These are phyloP conservation scores for Phytophthora foliorum DNA, from an alignment of 352 stramenopile genomes.

Conservation along the genomic window DNA sequence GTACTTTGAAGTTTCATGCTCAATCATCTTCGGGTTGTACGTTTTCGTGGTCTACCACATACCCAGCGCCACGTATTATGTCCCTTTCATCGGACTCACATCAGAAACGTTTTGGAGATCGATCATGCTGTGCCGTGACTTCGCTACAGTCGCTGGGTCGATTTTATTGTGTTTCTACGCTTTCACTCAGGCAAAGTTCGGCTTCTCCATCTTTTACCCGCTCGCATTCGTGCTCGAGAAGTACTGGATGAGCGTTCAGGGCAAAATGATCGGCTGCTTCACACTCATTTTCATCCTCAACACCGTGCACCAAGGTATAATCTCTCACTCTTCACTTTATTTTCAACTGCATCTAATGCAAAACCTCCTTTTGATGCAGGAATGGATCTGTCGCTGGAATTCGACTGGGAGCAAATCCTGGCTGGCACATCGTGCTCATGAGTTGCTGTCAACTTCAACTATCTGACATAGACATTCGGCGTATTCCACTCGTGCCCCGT, in stretches of 20 bases:
- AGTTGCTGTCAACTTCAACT: constrained; percentile 19
- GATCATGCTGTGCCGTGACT: constrained; percentile 3
- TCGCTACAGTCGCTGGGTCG: constrained; percentile 16
- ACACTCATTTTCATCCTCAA: constrained; percentile 35
- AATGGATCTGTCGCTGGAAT: too few species aligned
- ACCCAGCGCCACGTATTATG: too few species aligned
- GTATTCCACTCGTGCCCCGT: neutral
- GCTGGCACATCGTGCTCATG: too few species aligned
- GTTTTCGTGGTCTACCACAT: constrained; percentile 20
- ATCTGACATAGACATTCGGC: constrained; percentile 1
- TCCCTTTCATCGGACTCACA: constrained; percentile 22
- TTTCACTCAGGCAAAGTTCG: too few species aligned
- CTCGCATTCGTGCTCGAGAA: constrained; percentile 48
- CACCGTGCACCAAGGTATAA: constrained; percentile 19
- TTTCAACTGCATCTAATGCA: neutral
- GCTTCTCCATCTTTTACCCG: constrained; percentile 32
- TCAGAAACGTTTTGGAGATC: constrained; percentile 5
- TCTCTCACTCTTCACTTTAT: neutral
- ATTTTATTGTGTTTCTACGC: constrained; percentile 14
- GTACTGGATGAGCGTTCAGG: constrained; percentile 38
- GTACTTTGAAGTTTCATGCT: constrained; percentile 40
- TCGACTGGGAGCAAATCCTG: too few species aligned
- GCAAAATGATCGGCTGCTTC: constrained; percentile 34
- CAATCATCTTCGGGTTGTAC: constrained; percentile 40
- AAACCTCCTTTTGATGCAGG: too few species aligned